Conservation (phyloP, 495 filamentous ascomycete species). For the Podospora sp. region DNA sequence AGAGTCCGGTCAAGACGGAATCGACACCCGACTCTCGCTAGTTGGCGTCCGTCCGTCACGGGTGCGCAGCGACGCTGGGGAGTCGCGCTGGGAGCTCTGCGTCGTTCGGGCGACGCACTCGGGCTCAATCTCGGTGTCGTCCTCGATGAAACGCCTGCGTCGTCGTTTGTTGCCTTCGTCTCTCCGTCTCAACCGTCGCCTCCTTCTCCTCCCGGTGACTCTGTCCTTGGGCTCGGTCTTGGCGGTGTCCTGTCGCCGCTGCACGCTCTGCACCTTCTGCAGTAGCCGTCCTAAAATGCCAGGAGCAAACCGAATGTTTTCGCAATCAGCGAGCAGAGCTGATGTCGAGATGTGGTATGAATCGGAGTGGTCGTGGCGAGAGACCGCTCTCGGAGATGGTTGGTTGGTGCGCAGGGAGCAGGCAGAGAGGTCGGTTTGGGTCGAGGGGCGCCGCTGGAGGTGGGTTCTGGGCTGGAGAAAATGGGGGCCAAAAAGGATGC, state of each 20-base stretch:
- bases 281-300: background rate
- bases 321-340: conserved; percentile 16
- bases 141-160: conserved; percentile 1
- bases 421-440: conserved; percentile 17
- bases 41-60: conserved; percentile 12
- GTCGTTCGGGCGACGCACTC: background rate
- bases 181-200: background rate
- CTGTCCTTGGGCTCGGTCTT: conserved; percentile 5
- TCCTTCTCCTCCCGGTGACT: background rate
- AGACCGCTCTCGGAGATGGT: conserved; percentile 38
- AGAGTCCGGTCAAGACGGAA: conserved; percentile 15
- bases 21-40: conserved; percentile 7
- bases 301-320: background rate
- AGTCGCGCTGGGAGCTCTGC: conserved; percentile 2
- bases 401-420: conserved; percentile 36
- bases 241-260: background rate
- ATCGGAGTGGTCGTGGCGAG: conserved; percentile 35
- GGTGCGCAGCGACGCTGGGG: background rate
- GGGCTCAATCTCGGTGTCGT: conserved; percentile 1
- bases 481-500: conserved; percentile 18
- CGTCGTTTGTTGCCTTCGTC: background rate
- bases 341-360: conserved; percentile 36
- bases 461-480: conserved; percentile 11
- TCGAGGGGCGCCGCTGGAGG: background rate
- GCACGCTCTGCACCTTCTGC: background rate